phyloP scores from a whole-genome alignment of 129 eudicot species.

The Chrysanthemum seticuspe region DNA sequence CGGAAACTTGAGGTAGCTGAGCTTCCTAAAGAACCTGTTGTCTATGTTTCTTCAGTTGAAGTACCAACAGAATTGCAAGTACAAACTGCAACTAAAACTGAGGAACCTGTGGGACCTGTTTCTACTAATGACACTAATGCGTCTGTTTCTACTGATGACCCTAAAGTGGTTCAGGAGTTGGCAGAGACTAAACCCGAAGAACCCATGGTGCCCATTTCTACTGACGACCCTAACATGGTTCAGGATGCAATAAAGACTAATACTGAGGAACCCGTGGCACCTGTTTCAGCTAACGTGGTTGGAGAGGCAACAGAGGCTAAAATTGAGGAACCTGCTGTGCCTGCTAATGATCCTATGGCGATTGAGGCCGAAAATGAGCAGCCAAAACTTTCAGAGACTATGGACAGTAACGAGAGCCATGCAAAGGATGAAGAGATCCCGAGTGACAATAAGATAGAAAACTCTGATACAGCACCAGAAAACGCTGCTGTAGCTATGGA shows the following conservation, averaged over 20 bases:
- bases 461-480: conserved; percentile 13
- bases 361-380: conserved; percentile 13
- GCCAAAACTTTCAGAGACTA: conserved; percentile 29
- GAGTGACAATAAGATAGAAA: conserved; percentile 11
- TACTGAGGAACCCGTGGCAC: conserved; percentile 13
- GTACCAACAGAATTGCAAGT: neutral
- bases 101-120: conserved; percentile 18
- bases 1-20: conserved; percentile 9
- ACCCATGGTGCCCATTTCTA: conserved; percentile 2
- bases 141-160: conserved; percentile 3
- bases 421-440: conserved; percentile 30
- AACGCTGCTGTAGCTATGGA: conserved; percentile 29
- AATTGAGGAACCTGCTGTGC: conserved; percentile 4
- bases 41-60: neutral
- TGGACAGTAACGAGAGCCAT: conserved; percentile 9
- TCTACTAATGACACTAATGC: conserved; percentile 7
- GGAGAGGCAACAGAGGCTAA: conserved; percentile 10
- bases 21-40: neutral
- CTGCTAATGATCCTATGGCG: conserved; percentile 1
- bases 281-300: conserved; percentile 7
- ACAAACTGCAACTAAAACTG: neutral
- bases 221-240: neutral
- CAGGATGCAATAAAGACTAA: conserved; percentile 1
- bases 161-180: neutral
- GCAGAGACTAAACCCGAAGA: conserved; percentile 8